phyloP scores from a whole-genome alignment of 331 rosid species.

The Acacia pycnantha region DNA sequence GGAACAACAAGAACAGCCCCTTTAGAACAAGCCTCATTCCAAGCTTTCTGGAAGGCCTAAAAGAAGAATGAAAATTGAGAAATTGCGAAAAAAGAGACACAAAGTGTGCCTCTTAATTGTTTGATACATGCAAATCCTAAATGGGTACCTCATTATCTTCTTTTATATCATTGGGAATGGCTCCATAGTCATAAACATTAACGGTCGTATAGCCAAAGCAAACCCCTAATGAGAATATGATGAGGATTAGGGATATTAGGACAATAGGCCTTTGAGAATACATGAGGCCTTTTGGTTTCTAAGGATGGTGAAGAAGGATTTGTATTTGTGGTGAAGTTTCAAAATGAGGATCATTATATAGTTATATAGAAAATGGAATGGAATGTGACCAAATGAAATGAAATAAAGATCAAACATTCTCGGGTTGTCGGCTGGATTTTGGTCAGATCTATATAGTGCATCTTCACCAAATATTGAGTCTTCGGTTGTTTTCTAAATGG shows the following conservation, averaged over 20 bases:
- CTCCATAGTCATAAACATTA: constrained; percentile 66
- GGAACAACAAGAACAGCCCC: constrained; percentile 61
- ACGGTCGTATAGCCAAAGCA: constrained; percentile 43
- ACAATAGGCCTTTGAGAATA: constrained; percentile 25
- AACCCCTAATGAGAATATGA: constrained; percentile 33
- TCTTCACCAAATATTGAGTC: constrained; percentile 28
- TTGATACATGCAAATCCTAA: neutral
- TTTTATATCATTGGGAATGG: constrained; percentile 47
- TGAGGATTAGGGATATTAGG: constrained; percentile 24
- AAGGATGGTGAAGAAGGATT: neutral
- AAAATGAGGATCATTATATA: constrained; percentile 29
- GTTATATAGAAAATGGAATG: neutral
- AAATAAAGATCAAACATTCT: too few relatives aligned
- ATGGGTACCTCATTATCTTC: constrained; percentile 56
- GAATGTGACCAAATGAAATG: constrained; percentile 18
- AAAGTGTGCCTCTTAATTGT: neutral
- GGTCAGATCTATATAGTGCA: too few relatives aligned
- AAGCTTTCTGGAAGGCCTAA: constrained; percentile 76
- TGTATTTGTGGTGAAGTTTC: constrained; percentile 22
- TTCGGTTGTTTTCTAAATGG: neutral
- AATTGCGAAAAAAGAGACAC: neutral
- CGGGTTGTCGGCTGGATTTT: too few relatives aligned
- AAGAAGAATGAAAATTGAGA: neutral
- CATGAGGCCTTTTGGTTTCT: constrained; percentile 23
- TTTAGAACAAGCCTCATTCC: constrained; percentile 69